Conservation (phyloP, 352 stramenopile genomes). For the Globisporangium apiculatum region DNA sequence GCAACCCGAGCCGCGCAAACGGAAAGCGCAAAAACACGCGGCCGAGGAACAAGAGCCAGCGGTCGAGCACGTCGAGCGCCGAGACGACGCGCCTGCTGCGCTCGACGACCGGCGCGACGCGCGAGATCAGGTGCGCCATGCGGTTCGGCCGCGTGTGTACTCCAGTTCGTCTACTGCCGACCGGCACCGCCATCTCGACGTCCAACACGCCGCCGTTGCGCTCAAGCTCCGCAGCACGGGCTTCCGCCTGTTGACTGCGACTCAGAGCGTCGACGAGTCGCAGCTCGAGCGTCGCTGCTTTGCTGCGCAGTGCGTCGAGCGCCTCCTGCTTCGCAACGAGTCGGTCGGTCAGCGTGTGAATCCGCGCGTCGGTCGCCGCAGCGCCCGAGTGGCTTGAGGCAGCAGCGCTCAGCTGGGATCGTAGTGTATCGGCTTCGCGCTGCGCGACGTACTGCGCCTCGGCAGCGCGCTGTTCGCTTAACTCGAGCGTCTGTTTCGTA, state of each 20-base stretch:
- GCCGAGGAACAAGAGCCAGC: slow-evolving; percentile 69
- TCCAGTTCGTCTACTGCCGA: slow-evolving; percentile 23
- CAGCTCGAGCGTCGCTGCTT: slow-evolving; percentile 62
- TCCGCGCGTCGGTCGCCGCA: slow-evolving; percentile 42
- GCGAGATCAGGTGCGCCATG: slow-evolving; percentile 57
- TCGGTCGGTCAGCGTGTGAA: slow-evolving; percentile 73
- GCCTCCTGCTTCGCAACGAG: slow-evolving; percentile 81
- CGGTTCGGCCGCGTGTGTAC: slow-evolving; percentile 47
- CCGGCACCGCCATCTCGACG: slow-evolving; percentile 54
- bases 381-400: slow-evolving; percentile 15
- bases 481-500: slow-evolving; percentile 34
- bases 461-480: slow-evolving; percentile 25
- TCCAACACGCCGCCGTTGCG: slow-evolving; percentile 56
- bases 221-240: slow-evolving; percentile 54
- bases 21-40: slow-evolving; percentile 72
- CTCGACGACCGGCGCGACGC: slow-evolving; percentile 61
- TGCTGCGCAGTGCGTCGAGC: slow-evolving; percentile 58
- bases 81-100: slow-evolving; percentile 60
- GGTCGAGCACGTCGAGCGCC: slow-evolving; percentile 57
- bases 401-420: slow-evolving; percentile 30
- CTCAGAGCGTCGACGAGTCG: slow-evolving; percentile 52
- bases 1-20: slow-evolving; percentile 59
- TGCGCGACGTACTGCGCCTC: slow-evolving; percentile 29
- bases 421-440: slow-evolving; percentile 39
- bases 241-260: slow-evolving; percentile 37